Evolutionary conservation across 2,329 filamentous ascomycete species (phyloP).

Genomic region (Cytospora schulzeri): DNA sequence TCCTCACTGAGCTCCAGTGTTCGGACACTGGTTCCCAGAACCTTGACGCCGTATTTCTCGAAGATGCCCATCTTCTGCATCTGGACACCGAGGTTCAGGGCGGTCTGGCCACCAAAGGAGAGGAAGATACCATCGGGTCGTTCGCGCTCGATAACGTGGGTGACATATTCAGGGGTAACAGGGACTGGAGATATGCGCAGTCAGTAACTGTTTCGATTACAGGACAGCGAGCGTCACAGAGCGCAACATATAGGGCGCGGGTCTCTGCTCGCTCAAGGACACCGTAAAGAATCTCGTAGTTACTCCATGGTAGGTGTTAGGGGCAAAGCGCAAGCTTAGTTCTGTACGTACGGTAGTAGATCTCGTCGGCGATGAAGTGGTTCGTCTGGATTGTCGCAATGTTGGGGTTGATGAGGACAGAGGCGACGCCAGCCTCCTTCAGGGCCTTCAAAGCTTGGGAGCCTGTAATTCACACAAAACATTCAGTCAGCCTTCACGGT

Average conservation of each 20-base stretch:
- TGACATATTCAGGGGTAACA: constrained; percentile 96
- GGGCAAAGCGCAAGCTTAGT: constrained; percentile 1
- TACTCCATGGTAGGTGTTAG: background rate
- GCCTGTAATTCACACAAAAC: constrained; percentile 56
- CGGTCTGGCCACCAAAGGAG: constrained; percentile 96
- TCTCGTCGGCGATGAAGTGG: constrained; percentile 92
- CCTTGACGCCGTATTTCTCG: constrained; percentile 92
- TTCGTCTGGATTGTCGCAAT: constrained; percentile 98
- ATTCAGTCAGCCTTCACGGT: constrained; percentile 27
- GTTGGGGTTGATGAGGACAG: constrained; percentile 95
- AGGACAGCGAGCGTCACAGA: background rate
- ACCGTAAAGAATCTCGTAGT: background rate
- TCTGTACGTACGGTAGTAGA: constrained; percentile 70
- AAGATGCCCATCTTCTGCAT: constrained; percentile 97
- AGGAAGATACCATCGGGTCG: constrained; percentile 95
- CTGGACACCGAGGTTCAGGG: constrained; percentile 92
- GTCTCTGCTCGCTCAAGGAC: background rate
- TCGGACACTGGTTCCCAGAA: constrained; percentile 91
- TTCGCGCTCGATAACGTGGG: constrained; percentile 95
- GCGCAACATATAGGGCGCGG: background rate
- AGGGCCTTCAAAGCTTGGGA: constrained; percentile 95
- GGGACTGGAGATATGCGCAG: constrained; percentile 53
- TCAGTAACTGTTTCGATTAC: constrained; percentile 5
- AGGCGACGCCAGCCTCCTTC: constrained; percentile 89
- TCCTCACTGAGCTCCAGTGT: constrained; percentile 95